Evolutionary conservation across 768 basidiomycete species (phyloP), one percentile per base, ranked within the genome.

Genomic region (Amanita polypyramis): DNA sequence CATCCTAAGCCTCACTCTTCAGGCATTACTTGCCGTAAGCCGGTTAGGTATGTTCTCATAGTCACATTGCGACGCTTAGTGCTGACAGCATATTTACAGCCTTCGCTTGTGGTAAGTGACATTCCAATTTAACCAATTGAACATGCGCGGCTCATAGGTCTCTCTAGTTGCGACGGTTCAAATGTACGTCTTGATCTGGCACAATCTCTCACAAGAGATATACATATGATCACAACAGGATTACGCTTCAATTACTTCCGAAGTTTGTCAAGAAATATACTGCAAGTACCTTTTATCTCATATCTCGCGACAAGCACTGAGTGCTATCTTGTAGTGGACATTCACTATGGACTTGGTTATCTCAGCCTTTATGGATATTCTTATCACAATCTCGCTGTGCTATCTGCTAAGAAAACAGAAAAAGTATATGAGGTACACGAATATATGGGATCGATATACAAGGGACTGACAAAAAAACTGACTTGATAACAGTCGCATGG

Each of bases 281-380:
- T 51, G 55, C 56, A 38, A 36, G 61, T 51, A 14, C n/a, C 32
- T 35, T n/a, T 30, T 23, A 23, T 15, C 11, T 57, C 59, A 36
- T 42, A 54, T 12, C 12, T 40, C 23, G 2, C 29, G 42, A 27
- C 45, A 35, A 5, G 23, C 19, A 45, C 21, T 15, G 43, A 29
- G 21, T 14, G 36, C 21, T 42, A 47, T 45, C 14, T 3, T 15
- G 10, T n/a, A 74, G 74, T 73, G 71, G 67, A 57, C 72, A 11
- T 77, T 78, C 48, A 77, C 76, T 2, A 61, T 67, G 1, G 77
- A 76, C 7, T 63, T 79, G 3, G 62, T 72, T 0, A 60, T 77
- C 10, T 77, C 76, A 2, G 70, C 70, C 4, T 56, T 65, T 5
- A 60, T 78, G 11, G 77, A 79, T 52, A 55, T 78, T 25, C 57